phyloP scores from a whole-genome alignment of 768 basidiomycete genomes.

The Termitomyces sp. region DNA sequence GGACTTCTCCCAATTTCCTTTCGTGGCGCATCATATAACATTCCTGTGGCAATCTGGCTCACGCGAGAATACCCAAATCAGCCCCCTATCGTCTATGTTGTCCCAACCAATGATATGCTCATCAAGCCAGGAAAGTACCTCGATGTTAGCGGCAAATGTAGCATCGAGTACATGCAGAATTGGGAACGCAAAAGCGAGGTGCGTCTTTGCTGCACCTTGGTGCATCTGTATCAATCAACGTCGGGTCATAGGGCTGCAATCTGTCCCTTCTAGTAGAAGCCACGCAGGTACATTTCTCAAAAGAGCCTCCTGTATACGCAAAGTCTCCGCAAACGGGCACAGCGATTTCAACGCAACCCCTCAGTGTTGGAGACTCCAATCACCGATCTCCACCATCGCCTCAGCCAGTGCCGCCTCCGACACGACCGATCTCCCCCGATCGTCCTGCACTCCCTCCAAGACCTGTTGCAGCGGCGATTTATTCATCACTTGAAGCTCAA shows the following conservation, averaged over 20 bases:
- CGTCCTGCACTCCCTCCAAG: slow-evolving; percentile 31
- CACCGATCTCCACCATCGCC: slow-evolving; percentile 28
- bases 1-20: slow-evolving; percentile 88
- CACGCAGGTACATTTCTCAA: slow-evolving; percentile 80
- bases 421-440: slow-evolving; percentile 12
- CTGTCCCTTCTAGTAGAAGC: slow-evolving; percentile 70
- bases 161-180: slow-evolving; percentile 60
- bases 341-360: slow-evolving; percentile 8
- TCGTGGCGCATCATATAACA: slow-evolving; percentile 78
- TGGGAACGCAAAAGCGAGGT: slow-evolving; percentile 89
- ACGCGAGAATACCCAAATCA: slow-evolving; percentile 76
- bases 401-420: slow-evolving; percentile 18
- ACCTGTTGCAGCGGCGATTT: slow-evolving; percentile 17
- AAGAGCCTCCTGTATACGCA: slow-evolving; percentile 85
- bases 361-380: slow-evolving; percentile 13
- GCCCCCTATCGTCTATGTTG: slow-evolving; percentile 87
- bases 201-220: slow-evolving; percentile 22
- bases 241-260: slow-evolving; percentile 58
- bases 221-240: slow-evolving; percentile 10
- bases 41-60: slow-evolving; percentile 88
- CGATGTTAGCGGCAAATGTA: slow-evolving; percentile 76
- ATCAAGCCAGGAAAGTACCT: slow-evolving; percentile 71
- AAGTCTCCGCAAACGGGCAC: slow-evolving; percentile 48
- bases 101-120: slow-evolving; percentile 88
- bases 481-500: slow-evolving; percentile 4